phyloP scores from a whole-genome alignment of 2,329 filamentous ascomycete species.

The Calonectria fujianensis region DNA sequence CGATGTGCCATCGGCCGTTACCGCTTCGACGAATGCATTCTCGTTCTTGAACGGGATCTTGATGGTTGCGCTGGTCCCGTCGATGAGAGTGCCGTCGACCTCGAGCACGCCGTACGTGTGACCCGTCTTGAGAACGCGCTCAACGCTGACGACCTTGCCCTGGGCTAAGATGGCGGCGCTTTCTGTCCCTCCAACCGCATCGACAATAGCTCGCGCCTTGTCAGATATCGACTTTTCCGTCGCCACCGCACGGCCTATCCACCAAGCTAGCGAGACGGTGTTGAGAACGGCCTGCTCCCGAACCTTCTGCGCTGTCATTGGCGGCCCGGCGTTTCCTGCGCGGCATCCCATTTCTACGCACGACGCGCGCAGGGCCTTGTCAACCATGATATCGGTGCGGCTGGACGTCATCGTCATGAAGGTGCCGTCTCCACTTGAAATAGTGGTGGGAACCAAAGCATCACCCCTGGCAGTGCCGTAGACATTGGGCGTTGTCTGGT shows the following conservation, averaged over 20 bases:
- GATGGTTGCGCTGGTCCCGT: slow-evolving; percentile 55
- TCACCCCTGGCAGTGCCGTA: not conserved
- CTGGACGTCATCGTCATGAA: slow-evolving; percentile 34
- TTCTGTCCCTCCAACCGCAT: slow-evolving; percentile 60
- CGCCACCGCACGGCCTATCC: slow-evolving; percentile 68
- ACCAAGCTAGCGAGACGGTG: slow-evolving; percentile 62
- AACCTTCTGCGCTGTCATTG: slow-evolving; percentile 56
- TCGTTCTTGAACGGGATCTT: slow-evolving; percentile 76
- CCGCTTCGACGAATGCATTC: slow-evolving; percentile 66
- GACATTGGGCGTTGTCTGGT: slow-evolving; percentile 18
- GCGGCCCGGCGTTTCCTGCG: slow-evolving; percentile 57
- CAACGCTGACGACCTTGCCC: slow-evolving; percentile 53
- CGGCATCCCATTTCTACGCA: slow-evolving; percentile 58
- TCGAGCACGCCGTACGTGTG: slow-evolving; percentile 63
- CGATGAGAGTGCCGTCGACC: slow-evolving; percentile 60
- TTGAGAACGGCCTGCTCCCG: slow-evolving; percentile 59
- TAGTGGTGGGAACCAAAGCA: slow-evolving; percentile 10
- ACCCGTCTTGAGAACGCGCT: slow-evolving; percentile 68
- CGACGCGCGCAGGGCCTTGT: slow-evolving; percentile 35
- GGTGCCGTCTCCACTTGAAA: slow-evolving; percentile 18
- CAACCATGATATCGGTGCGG: slow-evolving; percentile 55
- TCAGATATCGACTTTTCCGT: slow-evolving; percentile 61
- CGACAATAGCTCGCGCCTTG: slow-evolving; percentile 60
- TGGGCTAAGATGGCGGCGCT: slow-evolving; percentile 51
- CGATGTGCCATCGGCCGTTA: slow-evolving; percentile 39